phyloP scores from a whole-genome alignment of 495 filamentous ascomycete species.

The Aspergillus kassunensis region DNA sequence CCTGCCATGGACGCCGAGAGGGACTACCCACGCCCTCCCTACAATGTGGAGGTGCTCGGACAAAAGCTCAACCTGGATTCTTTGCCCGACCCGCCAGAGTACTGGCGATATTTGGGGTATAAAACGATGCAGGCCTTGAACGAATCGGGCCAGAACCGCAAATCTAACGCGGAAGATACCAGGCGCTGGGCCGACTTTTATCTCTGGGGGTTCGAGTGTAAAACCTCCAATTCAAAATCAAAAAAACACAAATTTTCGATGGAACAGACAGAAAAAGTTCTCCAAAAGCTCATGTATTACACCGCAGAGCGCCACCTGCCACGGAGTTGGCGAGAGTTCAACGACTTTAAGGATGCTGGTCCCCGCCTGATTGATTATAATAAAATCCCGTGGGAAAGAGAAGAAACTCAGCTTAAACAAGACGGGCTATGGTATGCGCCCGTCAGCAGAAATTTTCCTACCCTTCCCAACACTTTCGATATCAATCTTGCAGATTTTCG shows the following conservation, averaged over 20 bases:
- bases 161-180: no score
- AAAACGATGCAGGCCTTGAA: no score
- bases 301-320: slow-evolving; percentile 20
- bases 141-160: no score
- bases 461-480: not conserved
- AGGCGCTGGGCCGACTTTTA: slow-evolving; percentile 16
- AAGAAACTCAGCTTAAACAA: not conserved
- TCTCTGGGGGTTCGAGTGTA: no score
- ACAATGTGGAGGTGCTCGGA: not conserved
- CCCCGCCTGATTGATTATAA: slow-evolving; percentile 31
- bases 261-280: not conserved
- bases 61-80: slow-evolving; percentile 12
- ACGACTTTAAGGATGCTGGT: slow-evolving; percentile 28
- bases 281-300: slow-evolving; percentile 32
- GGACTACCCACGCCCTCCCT: slow-evolving; percentile 10
- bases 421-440: slow-evolving; percentile 10
- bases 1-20: not conserved
- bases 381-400: not conserved
- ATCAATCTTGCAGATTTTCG: not conserved
- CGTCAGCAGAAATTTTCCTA: slow-evolving; percentile 26
- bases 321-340: slow-evolving; percentile 11
- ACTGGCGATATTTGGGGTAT: slow-evolving; percentile 13
- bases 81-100: slow-evolving; percentile 24
- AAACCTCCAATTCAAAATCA: slow-evolving; percentile 18
- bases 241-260: no score